Evolutionary conservation across 1,284 basidiomycete genomes (phyloP), one percentile per base, ranked within the genome.

Genomic region (Ceratobasidium papillatum): DNA sequence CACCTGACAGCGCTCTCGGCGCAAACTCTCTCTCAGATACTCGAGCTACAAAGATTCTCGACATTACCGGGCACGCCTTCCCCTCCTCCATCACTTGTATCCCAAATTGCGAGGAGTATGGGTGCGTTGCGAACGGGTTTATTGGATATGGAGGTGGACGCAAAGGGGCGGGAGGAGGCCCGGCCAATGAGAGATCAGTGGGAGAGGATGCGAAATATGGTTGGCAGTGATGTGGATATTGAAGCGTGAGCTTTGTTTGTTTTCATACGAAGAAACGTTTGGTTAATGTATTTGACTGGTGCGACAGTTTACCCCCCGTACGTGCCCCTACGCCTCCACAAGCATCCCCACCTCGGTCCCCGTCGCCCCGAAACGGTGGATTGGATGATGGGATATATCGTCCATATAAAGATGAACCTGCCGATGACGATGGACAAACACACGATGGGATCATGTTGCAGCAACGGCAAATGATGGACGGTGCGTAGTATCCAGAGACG

Each of bases 401-500:
- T 22, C 77, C 77, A 12, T 77, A 77, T 41, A 74, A 68, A 30
- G 77, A 77, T 52, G 75, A 76, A 12, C 76, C 76, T 4, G 65
- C 56, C n/a, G 74, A 77, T 3, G 69, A 61, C 30, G 58, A 61
- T 25, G 69, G 43, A 3, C 56, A 27, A 8, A 51, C 56, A 34
- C 69, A 76, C 14, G 77, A 74, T 32, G 76, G 75, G 30, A 71
- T 76, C 25, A 43, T 77, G 47, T 58, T 69, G 36, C 34, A 63
- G 27, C 77, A 77, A 45, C 75, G 75, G 25, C 77, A 77, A 61
- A 77, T 77, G 77, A 77, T 77, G 75, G 76, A 76, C 36, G 77
- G 77, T 75, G 27, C 19, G 45, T 47, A n/a, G 68, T 38, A 8
- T 30, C 2, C 22, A 36, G 3, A 41, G 17, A 59, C n/a, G 2